Conservation (phyloP, 2,329 filamentous ascomycete genomes). For the Achaetomium macrosporum region DNA sequence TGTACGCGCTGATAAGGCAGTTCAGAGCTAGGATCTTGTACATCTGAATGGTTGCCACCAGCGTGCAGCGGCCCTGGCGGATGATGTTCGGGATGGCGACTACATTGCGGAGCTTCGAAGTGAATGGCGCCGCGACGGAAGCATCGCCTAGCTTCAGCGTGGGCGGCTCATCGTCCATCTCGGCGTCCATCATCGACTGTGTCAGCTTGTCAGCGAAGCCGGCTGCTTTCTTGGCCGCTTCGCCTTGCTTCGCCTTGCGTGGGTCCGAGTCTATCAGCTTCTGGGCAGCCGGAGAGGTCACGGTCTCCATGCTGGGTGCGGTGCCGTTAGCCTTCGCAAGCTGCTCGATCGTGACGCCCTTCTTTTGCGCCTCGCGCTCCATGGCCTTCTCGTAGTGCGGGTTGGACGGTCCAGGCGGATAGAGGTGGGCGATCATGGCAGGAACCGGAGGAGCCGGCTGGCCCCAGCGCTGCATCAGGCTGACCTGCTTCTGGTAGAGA, state of each 20-base stretch:
- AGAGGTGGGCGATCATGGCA: slow-evolving; percentile 86
- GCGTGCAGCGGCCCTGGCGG: slow-evolving; percentile 91
- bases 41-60: slow-evolving; percentile 99
- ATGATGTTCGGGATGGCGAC: slow-evolving; percentile 98
- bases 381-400: slow-evolving; percentile 93
- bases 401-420: slow-evolving; percentile 83
- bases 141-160: slow-evolving; percentile 96
- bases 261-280: slow-evolving; percentile 49
- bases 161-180: slow-evolving; percentile 86
- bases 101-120: slow-evolving; percentile 94
- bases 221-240: slow-evolving; percentile 65
- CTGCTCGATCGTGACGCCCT: slow-evolving; percentile 60
- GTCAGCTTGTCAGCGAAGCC: slow-evolving; percentile 83
- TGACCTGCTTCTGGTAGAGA: slow-evolving; percentile 91
- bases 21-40: slow-evolving; percentile 99
- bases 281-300: slow-evolving; percentile 62
- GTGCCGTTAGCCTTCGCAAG: slow-evolving; percentile 49
- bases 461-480: slow-evolving; percentile 91
- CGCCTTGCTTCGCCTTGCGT: slow-evolving; percentile 54
- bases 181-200: slow-evolving; percentile 79
- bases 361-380: slow-evolving; percentile 75
- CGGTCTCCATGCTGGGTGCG: slow-evolving; percentile 49
- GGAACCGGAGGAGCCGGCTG: slow-evolving; percentile 89
- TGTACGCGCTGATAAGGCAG: slow-evolving; percentile 97
- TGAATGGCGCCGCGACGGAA: slow-evolving; percentile 94